phyloP scores from a whole-genome alignment of 345 rosid genomes.

The Sapria himalayana region DNA sequence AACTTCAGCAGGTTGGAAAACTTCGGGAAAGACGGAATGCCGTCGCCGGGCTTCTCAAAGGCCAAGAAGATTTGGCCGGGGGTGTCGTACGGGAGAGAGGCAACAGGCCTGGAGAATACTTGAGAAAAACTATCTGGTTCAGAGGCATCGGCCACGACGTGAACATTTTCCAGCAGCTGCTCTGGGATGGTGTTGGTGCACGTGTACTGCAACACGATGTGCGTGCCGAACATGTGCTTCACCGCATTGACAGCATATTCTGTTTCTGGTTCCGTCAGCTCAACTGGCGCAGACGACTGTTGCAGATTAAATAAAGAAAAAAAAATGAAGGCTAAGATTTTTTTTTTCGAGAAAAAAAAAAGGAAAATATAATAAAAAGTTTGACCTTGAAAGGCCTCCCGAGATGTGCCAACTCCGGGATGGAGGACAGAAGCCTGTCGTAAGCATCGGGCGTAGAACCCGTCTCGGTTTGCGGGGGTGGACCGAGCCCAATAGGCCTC shows the following conservation, averaged over 20 bases:
- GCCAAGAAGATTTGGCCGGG: conserved; percentile 86
- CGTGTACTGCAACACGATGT: conserved; percentile 88
- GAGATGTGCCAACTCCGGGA: conserved; percentile 57
- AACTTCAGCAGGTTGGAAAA: conserved; percentile 76
- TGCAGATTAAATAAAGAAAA: conserved; percentile 6
- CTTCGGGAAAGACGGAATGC: conserved; percentile 66
- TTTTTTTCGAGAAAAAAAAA: conserved; percentile 2
- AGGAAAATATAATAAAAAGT: neutral
- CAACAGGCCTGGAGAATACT: conserved; percentile 43
- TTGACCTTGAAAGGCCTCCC: conserved; percentile 96
- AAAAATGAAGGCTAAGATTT: conserved; percentile 1
- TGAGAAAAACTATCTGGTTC: conserved; percentile 78
- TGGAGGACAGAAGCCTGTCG: conserved; percentile 63
- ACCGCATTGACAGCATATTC: conserved; percentile 89
- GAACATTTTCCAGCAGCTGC: conserved; percentile 83
- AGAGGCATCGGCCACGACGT: conserved; percentile 71
- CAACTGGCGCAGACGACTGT: conserved; percentile 80
- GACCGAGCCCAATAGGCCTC: conserved; percentile 75
- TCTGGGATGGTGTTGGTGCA: conserved; percentile 94
- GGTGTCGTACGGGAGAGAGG: conserved; percentile 75
- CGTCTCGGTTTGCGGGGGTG: conserved; percentile 38
- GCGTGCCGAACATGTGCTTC: conserved; percentile 72
- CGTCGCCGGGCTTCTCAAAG: conserved; percentile 73
- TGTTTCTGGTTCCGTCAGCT: conserved; percentile 94
- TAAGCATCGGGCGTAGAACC: conserved; percentile 57